Base-by-base conservation (phyloP, 2,329 filamentous ascomycete species). In the Colletotrichum caudatum region DNA sequence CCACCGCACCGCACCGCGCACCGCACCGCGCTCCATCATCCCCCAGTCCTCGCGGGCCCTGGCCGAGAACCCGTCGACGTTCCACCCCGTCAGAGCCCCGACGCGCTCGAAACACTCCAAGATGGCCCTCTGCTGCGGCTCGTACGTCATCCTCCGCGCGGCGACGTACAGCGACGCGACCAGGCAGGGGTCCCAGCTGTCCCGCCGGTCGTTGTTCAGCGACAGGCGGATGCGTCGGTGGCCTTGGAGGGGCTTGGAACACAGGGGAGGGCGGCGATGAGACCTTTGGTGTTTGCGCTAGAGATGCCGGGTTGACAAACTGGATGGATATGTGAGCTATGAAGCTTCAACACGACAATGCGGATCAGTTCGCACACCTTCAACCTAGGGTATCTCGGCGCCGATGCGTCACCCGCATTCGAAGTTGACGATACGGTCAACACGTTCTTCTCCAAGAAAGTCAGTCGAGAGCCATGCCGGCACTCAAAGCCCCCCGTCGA, bases 381-480 rank as follows among this genome's bases (percentile, higher is more conserved):
- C n/a, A 76, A 56, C 18, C 70, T 51, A 12, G 71, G 61, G 54
- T 75, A 74, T 33, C 61, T 56, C 9, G 72, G 51, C 3, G 69
- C 59, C 37, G 64, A 39, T 29, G 69, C 51, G 26, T 62, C 64
- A 12, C 58, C n/a, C 6, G 53, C 20, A 18, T 50, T 53, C 11
- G 66, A 48, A 51, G 69, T 56, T 12, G 74, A 65, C 29, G 71
- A 75, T 1, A 82, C 78, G 0, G 84, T 86, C 57, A 82, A 80
- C 6, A 82, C 82, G 73, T 87, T 87, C 75, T 86, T 86, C 9
- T 82, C 80, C 2, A 87, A 75, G 73, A 88, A 87, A 0, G 82
- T 84, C 51, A 87, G 78, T 23, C 82, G 79, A 3, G 83, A 80
- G 14, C 84, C 84, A 74, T 87, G 88, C 46, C 82, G 81, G 76